Percentiles rank a stretch among this genome's conserved stretches.
These are phyloP conservation scores for Mycena crocata DNA, from an alignment of 768 basidiomycete species.

Conservation along the genomic window DNA sequence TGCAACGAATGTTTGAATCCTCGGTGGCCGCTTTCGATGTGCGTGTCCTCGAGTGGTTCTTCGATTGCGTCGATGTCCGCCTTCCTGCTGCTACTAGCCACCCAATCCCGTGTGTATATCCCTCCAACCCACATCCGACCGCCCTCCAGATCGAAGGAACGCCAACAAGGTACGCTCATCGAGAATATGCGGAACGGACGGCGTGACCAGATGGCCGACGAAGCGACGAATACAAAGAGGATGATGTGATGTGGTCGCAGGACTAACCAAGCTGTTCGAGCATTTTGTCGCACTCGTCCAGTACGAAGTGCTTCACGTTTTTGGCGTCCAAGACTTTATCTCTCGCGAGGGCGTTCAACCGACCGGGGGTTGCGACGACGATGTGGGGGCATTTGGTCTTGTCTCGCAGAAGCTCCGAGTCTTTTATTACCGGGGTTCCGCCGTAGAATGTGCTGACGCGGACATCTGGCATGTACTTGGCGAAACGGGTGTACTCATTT, in stretches of 20 bases:
- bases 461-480: slow-evolving; percentile 99
- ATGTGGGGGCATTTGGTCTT: slow-evolving; percentile 99
- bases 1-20: slow-evolving; percentile 45
- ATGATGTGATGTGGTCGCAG: slow-evolving; percentile 68
- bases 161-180: slow-evolving; percentile 50
- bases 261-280: slow-evolving; percentile 99
- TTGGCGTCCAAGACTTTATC: slow-evolving; percentile 96
- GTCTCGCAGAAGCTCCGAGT: slow-evolving; percentile 93
- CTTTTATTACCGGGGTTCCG: slow-evolving; percentile 93
- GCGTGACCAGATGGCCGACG: slow-evolving; percentile 53
- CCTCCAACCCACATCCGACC: slow-evolving; percentile 47
- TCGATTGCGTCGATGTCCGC: slow-evolving; percentile 39
- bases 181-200: slow-evolving; percentile 53
- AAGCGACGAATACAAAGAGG: slow-evolving; percentile 62
- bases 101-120: slow-evolving; percentile 20
- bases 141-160: slow-evolving; percentile 51
- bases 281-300: slow-evolving; percentile 99
- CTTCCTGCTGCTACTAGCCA: slow-evolving; percentile 22
- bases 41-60: slow-evolving; percentile 48
- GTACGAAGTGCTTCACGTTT: slow-evolving; percentile 98
- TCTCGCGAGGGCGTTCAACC: slow-evolving; percentile 93
- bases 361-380: slow-evolving; percentile 97
- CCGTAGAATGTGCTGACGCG: slow-evolving; percentile 98
- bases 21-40: slow-evolving; percentile 50
- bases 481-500: slow-evolving; percentile 99